phyloP scores from a whole-genome alignment of 2,329 filamentous ascomycete genomes.

The Exophiala sideris region DNA sequence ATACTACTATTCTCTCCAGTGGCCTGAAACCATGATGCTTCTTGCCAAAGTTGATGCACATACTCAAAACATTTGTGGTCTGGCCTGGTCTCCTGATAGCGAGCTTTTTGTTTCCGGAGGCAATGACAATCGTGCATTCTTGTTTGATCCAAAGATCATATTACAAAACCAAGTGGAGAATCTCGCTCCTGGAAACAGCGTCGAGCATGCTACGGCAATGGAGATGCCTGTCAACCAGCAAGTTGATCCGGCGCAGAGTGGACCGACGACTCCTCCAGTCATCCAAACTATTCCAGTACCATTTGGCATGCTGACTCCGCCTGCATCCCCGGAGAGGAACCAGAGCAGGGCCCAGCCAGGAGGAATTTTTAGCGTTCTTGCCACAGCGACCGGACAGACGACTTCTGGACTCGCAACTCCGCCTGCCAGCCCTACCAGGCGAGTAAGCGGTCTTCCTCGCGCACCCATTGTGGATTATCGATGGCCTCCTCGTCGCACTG shows the following conservation, averaged over 20 bases:
- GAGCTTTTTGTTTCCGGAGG: constrained; percentile 78
- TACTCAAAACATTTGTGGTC: constrained; percentile 83
- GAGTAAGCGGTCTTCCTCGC: neutral
- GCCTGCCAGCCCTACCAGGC: neutral
- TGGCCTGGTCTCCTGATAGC: constrained; percentile 81
- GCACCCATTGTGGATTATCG: neutral
- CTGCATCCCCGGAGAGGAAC: neutral
- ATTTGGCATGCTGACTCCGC: neutral
- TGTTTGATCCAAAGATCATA: constrained; percentile 69
- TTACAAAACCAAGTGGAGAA: constrained; percentile 31
- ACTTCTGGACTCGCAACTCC: neutral
- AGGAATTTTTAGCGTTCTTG: neutral
- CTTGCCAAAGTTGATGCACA: constrained; percentile 75
- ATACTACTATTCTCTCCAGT: constrained; percentile 88
- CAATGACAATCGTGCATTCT: constrained; percentile 84
- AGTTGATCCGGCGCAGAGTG: neutral
- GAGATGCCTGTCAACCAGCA: neutral
- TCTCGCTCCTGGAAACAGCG: constrained; percentile 1
- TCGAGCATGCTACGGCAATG: neutral
- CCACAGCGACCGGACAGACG: neutral
- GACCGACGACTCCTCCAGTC: constrained; percentile 9
- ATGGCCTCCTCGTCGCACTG: neutral
- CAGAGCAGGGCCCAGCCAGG: neutral
- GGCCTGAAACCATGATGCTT: constrained; percentile 70
- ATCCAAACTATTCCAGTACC: neutral